Conservation (phyloP, 2,329 filamentous ascomycete species). For the Colletotrichum sp. region DNA sequence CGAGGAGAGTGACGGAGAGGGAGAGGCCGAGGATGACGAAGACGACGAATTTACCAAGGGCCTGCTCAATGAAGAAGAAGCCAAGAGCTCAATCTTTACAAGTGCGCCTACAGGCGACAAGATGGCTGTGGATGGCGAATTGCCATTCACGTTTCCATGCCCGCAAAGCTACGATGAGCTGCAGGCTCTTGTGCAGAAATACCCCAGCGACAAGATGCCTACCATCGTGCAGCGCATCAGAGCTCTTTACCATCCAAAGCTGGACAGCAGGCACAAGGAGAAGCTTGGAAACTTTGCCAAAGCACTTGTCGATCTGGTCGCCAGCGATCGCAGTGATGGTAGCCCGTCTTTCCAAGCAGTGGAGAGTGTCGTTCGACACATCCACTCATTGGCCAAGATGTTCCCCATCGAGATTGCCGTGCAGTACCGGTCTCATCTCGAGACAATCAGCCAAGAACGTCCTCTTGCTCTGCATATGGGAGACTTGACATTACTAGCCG, state of each 20-base stretch:
- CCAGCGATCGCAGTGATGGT: conserved; percentile 39
- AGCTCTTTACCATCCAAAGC: conserved; percentile 88
- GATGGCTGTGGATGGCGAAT: conserved; percentile 47
- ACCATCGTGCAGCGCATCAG: conserved; percentile 88
- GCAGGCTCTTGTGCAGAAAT: conserved; percentile 65
- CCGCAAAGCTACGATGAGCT: conserved; percentile 81
- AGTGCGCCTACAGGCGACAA: conserved; percentile 25
- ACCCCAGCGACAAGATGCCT: conserved; percentile 71
- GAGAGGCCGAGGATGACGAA: conserved; percentile 38
- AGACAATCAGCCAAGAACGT: conserved; percentile 54
- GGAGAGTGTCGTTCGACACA: conserved; percentile 84
- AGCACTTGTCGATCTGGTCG: conserved; percentile 68
- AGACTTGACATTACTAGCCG: conserved; percentile 84
- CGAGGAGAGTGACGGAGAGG: conserved; percentile 40
- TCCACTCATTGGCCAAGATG: conserved; percentile 90
- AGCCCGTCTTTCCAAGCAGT: conserved; percentile 68
- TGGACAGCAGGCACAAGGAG: conserved; percentile 83
- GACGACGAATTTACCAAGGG: conserved; percentile 75
- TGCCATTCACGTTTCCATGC: conserved; percentile 88
- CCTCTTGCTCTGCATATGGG: conserved; percentile 63
- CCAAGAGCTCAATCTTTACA: conserved; percentile 56
- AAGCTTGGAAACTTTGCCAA: conserved; percentile 74
- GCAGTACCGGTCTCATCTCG: conserved; percentile 77
- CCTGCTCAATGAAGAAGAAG: conserved; percentile 64
- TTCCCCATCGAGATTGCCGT: conserved; percentile 80